phyloP scores from a whole-genome alignment of 192 early-diverging fungal species.

The Entomortierella beljakovae region DNA sequence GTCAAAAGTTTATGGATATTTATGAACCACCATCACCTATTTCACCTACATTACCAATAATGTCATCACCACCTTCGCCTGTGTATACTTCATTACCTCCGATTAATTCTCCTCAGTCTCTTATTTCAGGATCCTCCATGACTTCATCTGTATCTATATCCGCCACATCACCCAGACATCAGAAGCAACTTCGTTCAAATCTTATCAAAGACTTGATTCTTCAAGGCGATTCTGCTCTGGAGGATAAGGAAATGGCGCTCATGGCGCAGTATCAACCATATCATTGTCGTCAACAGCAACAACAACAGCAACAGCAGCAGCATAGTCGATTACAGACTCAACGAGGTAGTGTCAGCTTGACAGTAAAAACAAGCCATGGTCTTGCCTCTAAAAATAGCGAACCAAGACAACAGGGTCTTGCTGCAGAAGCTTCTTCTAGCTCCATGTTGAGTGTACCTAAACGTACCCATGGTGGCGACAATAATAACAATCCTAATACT shows the following conservation, averaged over 20 bases:
- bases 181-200: slow-evolving; percentile 32
- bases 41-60: slow-evolving; percentile 9
- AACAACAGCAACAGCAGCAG: slow-evolving; percentile 32
- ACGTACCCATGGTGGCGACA: too few relatives aligned
- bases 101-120: not conserved
- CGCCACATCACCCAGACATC: not conserved
- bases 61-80: not conserved
- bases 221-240: slow-evolving; percentile 29
- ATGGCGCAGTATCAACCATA: slow-evolving; percentile 52
- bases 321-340: not conserved
- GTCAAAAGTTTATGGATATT: not conserved
- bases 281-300: slow-evolving; percentile 23
- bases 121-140: not conserved
- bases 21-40: slow-evolving; percentile 16
- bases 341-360: not conserved
- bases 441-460: too few relatives aligned
- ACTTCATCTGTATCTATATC: not conserved
- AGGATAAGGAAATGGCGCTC: slow-evolving; percentile 43
- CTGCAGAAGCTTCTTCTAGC: not conserved
- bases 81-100: not conserved
- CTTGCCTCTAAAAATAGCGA: too few relatives aligned
- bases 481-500: too few relatives aligned
- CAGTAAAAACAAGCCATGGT: not conserved
- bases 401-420: too few relatives aligned
- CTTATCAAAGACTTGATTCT: slow-evolving; percentile 49